Evolutionary conservation across 2,329 filamentous ascomycete species (phyloP), one percentile per base, ranked within the genome.

Genomic region (Colletotrichum cordylinicola): DNA sequence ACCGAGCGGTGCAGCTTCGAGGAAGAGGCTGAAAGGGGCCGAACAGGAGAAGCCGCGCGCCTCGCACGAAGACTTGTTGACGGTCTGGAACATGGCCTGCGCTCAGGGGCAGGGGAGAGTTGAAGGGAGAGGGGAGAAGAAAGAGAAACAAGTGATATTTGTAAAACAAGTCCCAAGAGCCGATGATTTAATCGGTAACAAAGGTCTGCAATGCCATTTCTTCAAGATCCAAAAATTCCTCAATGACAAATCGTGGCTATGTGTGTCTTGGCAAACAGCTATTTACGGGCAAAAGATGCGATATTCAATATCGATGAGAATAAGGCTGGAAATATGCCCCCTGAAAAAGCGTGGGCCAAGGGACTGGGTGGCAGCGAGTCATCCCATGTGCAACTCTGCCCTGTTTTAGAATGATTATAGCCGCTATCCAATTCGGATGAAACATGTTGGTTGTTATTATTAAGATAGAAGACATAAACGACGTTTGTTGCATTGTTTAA

Each of bases 1-100:
- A 89, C 84, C 4, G 85, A 81, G 3, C 85, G 90, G 71, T 87
- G 93, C 6, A 93, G 91, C 78, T 94, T 91, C 81, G 82, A 84
- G 1, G 91, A 93, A 79, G 89, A 93, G 78, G 86, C 86, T 9
- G 76, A 58, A 2, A 78, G 73, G 7, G 84, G 78, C 5, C 79
- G 86, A 43, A 67, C 66, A 6, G 85, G 85, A 2, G 77, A 66
- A 21, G 74, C 78, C 18, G 82, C 79, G 16, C 58, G 62, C 16
- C 78, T 80, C 77, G 85, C 83, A 2, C 71, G 70, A 24, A 56
- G n/a, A 4, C 67, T 86, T n/a, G 72, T 86, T 2, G 39, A 70
- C 1, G 67, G 74, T 18, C 75, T 85, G 10, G 80, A 80, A 69
- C 86, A 84, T 27, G 74, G 74, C 15, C n/a, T 76, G 66, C 71